These are phyloP conservation scores for Penicillium angulare DNA, from an alignment of 495 filamentous ascomycete genomes.

Conservation along the genomic window DNA sequence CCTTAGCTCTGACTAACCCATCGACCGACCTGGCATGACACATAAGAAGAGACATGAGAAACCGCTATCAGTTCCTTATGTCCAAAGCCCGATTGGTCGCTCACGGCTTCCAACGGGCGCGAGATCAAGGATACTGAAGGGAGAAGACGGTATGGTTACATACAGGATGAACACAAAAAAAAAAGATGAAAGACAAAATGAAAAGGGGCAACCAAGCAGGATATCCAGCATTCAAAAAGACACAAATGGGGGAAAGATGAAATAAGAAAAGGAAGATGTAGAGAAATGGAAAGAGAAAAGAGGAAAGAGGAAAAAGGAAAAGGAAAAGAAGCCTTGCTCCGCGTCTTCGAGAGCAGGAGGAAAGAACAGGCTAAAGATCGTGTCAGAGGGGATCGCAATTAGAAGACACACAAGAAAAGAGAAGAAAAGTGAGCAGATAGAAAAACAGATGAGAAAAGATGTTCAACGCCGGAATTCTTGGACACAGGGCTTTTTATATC, in stretches of 20 bases:
- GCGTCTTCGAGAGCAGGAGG: conserved; percentile 38
- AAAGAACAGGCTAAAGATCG: conserved; percentile 46
- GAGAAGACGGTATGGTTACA: conserved; percentile 40
- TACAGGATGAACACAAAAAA: conserved; percentile 27
- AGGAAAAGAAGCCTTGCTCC: conserved; percentile 30
- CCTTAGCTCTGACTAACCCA: conserved; percentile 38
- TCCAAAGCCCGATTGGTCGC: conserved; percentile 27
- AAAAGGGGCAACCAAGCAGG: conserved; percentile 31
- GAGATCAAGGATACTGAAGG: conserved; percentile 33
- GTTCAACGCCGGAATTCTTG: conserved; percentile 47
- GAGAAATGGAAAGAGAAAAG: conserved; percentile 13
- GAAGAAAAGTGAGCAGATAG: conserved; percentile 8
- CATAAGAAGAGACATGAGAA: conserved; percentile 45
- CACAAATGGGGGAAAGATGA: conserved; percentile 16
- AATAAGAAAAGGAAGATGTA: conserved; percentile 15
- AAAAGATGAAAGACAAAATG: conserved; percentile 8
- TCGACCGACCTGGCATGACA: conserved; percentile 44
- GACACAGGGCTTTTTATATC: conserved; percentile 30
- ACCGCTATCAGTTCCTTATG: conserved; percentile 35
- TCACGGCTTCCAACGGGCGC: conserved; percentile 27
- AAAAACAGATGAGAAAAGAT: conserved; percentile 31
- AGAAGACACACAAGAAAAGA: conserved; percentile 22
- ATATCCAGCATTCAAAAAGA: conserved; percentile 44
- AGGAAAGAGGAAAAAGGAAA: conserved; percentile 9
- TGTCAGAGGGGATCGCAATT: conserved; percentile 34